Evolutionary conservation across 306 rosid species (phyloP).

Genomic region (Chamaecrista fasciculata): DNA sequence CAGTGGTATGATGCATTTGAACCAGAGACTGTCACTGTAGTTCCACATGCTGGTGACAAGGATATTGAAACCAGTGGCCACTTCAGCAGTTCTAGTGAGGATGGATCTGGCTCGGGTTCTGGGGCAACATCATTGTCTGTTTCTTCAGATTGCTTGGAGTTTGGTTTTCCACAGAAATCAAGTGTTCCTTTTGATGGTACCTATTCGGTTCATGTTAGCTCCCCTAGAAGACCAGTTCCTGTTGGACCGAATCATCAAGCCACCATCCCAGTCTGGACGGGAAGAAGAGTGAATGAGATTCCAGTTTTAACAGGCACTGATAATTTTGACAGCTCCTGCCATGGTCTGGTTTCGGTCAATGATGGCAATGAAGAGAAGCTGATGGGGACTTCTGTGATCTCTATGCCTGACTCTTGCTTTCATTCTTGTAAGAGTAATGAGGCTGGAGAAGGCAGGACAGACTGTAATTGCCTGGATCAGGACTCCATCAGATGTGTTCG

Average conservation of each 20-base stretch:
- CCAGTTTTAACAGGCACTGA: conserved; percentile 13
- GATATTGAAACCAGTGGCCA: conserved; percentile 25
- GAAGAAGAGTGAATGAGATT: conserved; percentile 1
- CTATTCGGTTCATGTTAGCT: conserved; percentile 26
- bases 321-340: not conserved
- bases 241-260: conserved; percentile 57
- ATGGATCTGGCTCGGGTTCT: conserved; percentile 37
- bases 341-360: conserved; percentile 10
- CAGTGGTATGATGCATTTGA: conserved; percentile 43
- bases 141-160: conserved; percentile 36
- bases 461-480: conserved; percentile 42
- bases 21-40: conserved; percentile 27
- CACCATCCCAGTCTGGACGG: conserved; percentile 44
- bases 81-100: conserved; percentile 39
- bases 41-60: conserved; percentile 19
- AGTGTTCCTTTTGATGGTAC: conserved; percentile 35
- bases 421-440: not conserved
- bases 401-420: conserved; percentile 35
- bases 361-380: conserved; percentile 36
- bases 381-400: conserved; percentile 42
- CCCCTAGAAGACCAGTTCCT: conserved; percentile 47
- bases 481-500: conserved; percentile 49
- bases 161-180: conserved; percentile 34
- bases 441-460: conserved; percentile 36
- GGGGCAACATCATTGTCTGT: conserved; percentile 32